Base-by-base conservation (phyloP, 208 protist genomes). In the Trypanosoma vivax region DNA sequence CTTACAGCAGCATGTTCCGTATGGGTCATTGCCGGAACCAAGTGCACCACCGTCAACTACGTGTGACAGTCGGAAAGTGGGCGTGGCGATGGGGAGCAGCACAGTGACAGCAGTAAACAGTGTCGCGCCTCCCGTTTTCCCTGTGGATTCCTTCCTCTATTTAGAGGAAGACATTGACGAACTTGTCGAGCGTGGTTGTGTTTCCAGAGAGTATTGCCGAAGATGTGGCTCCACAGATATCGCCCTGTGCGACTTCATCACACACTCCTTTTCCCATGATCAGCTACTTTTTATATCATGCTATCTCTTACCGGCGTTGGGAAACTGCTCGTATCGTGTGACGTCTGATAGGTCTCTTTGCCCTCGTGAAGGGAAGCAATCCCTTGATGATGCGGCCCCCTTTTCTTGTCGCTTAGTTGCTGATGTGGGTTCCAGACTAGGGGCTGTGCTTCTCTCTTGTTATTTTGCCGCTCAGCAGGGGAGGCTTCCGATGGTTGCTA, bases 371-470 rank as follows among this genome's bases (percentile, higher is more conserved):
- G n/a, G 47, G 11, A 21, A 24, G 3, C 11, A 30, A 13, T 19
- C 14, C 14, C 5, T 13, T 3, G 27, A 21, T 27, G 24, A 31
- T 10, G 39, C 24, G 13, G 23, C 48, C 16, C 39, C 53, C 37
- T 65, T 66, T 49, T 49, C 16, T 1, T 55, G 40, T 50, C 19
- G 23, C 1, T 40, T 49, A 9, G 29, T 75, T 29, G 60, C 71
- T n/a, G 85, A 93, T 45, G 81, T 93, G 1, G 85, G 85, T 31
- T 89, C 85, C n/a, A 78, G 85, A 5, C 68, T 90, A 11, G 85
- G 81, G 5, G 63, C 82, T 5, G 78, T 90, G 16, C 67, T 82
- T 33, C 78, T 81, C 59, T 56, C 80, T 1, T 70, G 58, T 23
- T 79, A 73, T 43, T 77, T 82, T 30, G 76, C 70, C 41, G 66